Base-by-base conservation (phyloP, 140 eudicot genomes). In the Anethum foeniculum region DNA sequence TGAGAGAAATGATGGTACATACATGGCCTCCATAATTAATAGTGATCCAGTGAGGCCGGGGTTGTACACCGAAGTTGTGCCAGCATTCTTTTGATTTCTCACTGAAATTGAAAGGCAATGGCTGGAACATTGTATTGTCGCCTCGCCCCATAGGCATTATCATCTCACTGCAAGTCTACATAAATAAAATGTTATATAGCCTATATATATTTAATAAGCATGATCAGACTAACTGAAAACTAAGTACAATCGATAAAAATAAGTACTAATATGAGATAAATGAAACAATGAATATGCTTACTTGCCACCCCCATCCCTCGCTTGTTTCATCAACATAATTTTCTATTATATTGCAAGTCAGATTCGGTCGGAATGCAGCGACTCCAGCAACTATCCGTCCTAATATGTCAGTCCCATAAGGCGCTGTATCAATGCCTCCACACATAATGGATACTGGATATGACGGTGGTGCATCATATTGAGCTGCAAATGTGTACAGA, bases 261-360 rank as follows among this genome's bases (percentile, higher is more conserved):
- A 47, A 47, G 51, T 12, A 47, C 15, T 12, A 47, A 10, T 10
- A 12, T 47, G 0, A 48, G 3, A 46, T 46, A 48, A 48, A 48
- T 14, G 15, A 48, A 48, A 48, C 0, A 48, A 14, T 48, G 54
- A 48, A 48, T 12, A 12, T 13, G 12, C 71, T 64, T 86, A 92
- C 97, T 82, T 92, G 97, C 97, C 97, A 92, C 25, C 7, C 44
- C 92, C 92, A 92, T n/a, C 97, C 97, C 2, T 69, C n/a, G 5
- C 51, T 71, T 12, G 93, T 83, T 86, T 91, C 82, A 36, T 54
- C 64, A 2, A 27, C 23, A 7, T 0, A 10, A 84, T 82, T 28
- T 0, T 7, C 2, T 27, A 2, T 15, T 71, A 1, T 21, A 67
- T 82, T 69, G 73, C 97, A 90, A 43, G 85, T 7, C 13, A 14